Evolutionary conservation across 371 early-diverging fungal species (phyloP), one percentile per base, ranked within the genome.

Genomic region (Rhizomucor miehei): DNA sequence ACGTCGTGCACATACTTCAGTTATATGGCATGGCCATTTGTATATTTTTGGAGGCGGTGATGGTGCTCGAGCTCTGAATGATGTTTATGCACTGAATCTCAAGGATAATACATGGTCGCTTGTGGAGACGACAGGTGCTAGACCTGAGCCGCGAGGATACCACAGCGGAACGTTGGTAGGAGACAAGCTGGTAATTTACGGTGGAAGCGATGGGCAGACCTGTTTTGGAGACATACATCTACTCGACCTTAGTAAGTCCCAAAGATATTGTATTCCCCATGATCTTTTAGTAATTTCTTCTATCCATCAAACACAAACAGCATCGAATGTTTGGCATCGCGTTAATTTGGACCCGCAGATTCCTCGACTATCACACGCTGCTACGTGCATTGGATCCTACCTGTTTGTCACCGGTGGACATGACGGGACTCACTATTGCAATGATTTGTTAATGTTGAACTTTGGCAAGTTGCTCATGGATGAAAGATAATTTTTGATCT

Each of bases 11-110:
- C 91, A 92, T 62, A 85, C 86, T 17, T 75, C 89, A 20, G 91
- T 87, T 47, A 71, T 85, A 38, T 90, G 90, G 73, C 74, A 85
- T 40, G 73, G 81, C 25, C 57, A 62, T 3, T 59, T 93, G 19
- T 93, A 92, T 64, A 60, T 94, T 13, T 91, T 91, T 75, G 93
- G 91, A 17, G 94, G 94, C 13, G 95, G 95, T 10, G 92, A 94
- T 65, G 94, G 94, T 46, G 48, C 66, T 2, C 60, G 64, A 49
- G 88, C 92, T 1, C 66, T 94, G 40, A 81, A 79, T 52, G 90
- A 88, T 60, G 63, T 91, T 9, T 82, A 81, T 54, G 67, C 72
- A 9, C 69, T 89, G 51, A 68, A 77, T 46, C 59, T 72, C 13
- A 24, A 57, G n/a, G 56, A 72, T 49, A 54, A 71, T 25, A 48